phyloP scores from a whole-genome alignment of 768 basidiomycete species.

The Boletus barrowsii region DNA sequence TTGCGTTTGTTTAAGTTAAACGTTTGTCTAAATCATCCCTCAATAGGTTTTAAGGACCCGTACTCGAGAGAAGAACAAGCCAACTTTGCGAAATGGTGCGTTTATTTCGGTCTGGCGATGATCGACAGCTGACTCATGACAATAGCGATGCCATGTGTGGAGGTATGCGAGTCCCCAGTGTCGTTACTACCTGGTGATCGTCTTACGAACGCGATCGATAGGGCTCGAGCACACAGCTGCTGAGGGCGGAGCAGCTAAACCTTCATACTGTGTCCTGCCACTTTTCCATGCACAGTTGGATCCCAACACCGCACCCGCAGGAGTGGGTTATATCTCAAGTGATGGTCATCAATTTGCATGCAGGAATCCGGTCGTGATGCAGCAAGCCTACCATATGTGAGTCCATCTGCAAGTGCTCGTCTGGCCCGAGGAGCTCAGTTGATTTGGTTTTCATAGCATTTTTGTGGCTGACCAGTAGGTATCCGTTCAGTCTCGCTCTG shows the following conservation, averaged over 20 bases:
- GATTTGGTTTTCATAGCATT: conserved; percentile 32
- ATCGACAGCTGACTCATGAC: not conserved
- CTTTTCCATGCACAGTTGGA: conserved; percentile 45
- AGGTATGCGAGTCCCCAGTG: conserved; percentile 30
- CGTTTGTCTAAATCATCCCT: too few relatives aligned
- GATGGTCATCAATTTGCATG: conserved; percentile 58
- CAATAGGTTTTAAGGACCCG: conserved; percentile 58
- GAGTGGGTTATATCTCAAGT: conserved; percentile 46
- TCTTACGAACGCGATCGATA: conserved; percentile 19
- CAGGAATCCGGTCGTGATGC: conserved; percentile 49
- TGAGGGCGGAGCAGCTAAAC: conserved; percentile 37
- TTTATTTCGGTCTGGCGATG: not conserved
- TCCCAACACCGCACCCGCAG: conserved; percentile 25
- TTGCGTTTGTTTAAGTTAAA: too few relatives aligned
- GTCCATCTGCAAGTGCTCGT: conserved; percentile 13
- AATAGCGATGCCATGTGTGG: conserved; percentile 49
- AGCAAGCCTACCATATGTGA: conserved; percentile 60
- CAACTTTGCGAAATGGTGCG: conserved; percentile 54
- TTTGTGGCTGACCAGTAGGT: conserved; percentile 51
- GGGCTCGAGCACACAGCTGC: conserved; percentile 50
- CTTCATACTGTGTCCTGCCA: conserved; percentile 54
- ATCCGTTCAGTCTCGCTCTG: not conserved
- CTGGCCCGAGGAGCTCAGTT: not conserved
- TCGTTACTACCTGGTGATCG: too few relatives aligned
- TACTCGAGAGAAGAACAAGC: conserved; percentile 55